Conservation (phyloP, 345 rosid species). For the Eucalyptus erythrocorys region DNA sequence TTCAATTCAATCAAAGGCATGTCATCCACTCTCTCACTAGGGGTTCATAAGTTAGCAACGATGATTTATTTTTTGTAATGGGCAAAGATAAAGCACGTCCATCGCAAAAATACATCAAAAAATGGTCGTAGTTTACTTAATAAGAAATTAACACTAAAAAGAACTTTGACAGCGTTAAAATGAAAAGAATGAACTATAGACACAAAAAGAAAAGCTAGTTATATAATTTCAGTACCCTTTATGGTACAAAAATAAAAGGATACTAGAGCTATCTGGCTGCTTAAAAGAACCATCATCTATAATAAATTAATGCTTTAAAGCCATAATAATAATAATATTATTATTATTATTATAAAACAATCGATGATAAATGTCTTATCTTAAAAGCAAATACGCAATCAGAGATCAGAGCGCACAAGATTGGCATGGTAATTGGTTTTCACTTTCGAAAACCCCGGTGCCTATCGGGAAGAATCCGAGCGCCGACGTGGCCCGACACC, state of each 20-base stretch:
- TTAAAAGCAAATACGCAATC: not conserved
- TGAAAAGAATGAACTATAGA: not conserved
- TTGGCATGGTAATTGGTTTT: not conserved
- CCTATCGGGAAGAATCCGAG: not conserved
- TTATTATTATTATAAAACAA: not conserved
- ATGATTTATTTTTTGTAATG: not conserved
- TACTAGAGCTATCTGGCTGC: not conserved
- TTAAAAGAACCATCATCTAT: not conserved
- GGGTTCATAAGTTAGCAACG: not conserved
- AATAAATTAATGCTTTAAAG: not conserved
- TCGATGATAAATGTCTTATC: not conserved
- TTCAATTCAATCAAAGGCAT: not conserved
- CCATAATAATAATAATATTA: not conserved
- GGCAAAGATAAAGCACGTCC: not conserved
- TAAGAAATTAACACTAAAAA: not conserved
- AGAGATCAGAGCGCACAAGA: not conserved
- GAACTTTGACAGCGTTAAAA: not conserved
- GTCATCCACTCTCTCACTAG: not conserved
- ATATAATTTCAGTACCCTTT: not conserved
- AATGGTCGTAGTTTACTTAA: not conserved
- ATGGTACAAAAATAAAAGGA: not conserved
- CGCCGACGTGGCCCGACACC: not conserved
- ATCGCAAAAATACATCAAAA: not conserved
- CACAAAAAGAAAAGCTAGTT: not conserved
- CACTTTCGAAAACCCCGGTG: not conserved